phyloP scores from a whole-genome alignment of 2,329 filamentous ascomycete genomes.

The Erysiphe pisi region DNA sequence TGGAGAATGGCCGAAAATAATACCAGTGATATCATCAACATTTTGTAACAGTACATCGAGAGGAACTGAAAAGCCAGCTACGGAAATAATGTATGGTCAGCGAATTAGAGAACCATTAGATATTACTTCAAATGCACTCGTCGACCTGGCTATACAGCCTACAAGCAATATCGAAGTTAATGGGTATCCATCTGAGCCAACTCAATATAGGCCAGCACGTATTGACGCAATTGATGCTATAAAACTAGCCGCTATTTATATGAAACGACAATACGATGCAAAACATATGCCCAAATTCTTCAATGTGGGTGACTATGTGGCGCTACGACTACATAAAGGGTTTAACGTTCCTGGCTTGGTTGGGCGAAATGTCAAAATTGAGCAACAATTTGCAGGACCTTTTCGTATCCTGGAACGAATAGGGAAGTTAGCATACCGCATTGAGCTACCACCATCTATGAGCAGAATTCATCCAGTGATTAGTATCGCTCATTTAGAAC shows the following conservation, averaged over 20 bases:
- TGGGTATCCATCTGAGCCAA: background rate
- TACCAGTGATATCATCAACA: background rate
- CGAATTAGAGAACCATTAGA: too few relatives aligned
- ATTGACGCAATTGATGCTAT: background rate
- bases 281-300: background rate
- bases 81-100: background rate
- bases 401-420: background rate
- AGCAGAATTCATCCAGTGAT: background rate
- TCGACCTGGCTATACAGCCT: too few relatives aligned
- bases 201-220: background rate
- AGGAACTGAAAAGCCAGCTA: background rate
- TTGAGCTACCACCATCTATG: too few relatives aligned
- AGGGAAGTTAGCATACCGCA: background rate
- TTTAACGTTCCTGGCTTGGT: background rate
- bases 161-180: too few relatives aligned
- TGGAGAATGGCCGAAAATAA: background rate
- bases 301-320: background rate
- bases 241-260: background rate
- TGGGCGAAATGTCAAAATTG: background rate
- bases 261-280: background rate
- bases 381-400: background rate
- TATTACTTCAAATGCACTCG: too few relatives aligned
- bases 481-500: conserved; percentile 2
- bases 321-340: background rate
- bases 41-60: background rate